phyloP scores from a whole-genome alignment of 1,284 basidiomycete genomes.

The Papiliotrema laurentii region DNA sequence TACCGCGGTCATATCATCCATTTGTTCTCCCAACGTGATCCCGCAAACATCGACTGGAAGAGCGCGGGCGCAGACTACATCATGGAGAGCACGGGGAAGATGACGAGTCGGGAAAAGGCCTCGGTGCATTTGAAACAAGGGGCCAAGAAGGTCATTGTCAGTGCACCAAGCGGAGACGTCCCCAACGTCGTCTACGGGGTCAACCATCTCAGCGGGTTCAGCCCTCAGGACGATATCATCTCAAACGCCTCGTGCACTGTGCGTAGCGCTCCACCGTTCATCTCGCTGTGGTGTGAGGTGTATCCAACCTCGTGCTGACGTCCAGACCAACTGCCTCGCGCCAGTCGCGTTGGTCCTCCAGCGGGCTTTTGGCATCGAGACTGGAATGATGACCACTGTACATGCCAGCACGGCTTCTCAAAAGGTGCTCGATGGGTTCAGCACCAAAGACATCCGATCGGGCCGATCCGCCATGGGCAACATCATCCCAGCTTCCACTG shows the following conservation, averaged over 20 bases:
- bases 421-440: constrained; percentile 48
- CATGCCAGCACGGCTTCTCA: constrained; percentile 49
- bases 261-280: constrained; percentile 7
- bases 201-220: constrained; percentile 42
- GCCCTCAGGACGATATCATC: constrained; percentile 40
- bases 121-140: constrained; percentile 36
- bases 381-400: constrained; percentile 50
- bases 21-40: constrained; percentile 45
- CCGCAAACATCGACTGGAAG: constrained; percentile 43
- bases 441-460: constrained; percentile 44
- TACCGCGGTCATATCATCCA: constrained; percentile 43
- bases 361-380: constrained; percentile 45
- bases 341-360: constrained; percentile 47
- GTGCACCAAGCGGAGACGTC: constrained; percentile 44
- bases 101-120: constrained; percentile 42
- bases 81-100: constrained; percentile 46
- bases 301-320: neutral
- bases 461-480: constrained; percentile 45
- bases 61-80: constrained; percentile 44
- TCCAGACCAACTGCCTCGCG: constrained; percentile 48
- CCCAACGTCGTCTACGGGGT: constrained; percentile 48
- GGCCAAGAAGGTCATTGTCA: constrained; percentile 49
- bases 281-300: neutral
- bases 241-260: constrained; percentile 49
- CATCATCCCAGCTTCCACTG: constrained; percentile 48